phyloP scores from a whole-genome alignment of 2,329 filamentous ascomycete genomes.

The Daldinia eschscholtzii region DNA sequence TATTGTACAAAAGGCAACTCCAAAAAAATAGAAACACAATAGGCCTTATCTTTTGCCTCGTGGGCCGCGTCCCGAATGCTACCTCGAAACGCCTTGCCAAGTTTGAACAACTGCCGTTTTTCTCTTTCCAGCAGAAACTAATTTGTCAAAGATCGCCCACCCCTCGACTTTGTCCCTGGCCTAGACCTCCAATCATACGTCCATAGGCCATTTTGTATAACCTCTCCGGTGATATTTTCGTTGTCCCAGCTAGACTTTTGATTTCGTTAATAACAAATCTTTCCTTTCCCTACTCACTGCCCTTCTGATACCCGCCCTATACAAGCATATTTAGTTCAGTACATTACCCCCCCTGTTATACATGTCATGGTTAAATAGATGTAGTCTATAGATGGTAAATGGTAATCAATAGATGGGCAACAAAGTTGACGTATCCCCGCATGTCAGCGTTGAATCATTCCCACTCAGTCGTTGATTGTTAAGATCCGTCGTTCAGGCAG shows the following conservation, averaged over 20 bases:
- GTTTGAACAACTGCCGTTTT: conserved; percentile 35
- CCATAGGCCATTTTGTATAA: conserved; percentile 35
- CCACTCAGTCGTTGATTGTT: conserved; percentile 21
- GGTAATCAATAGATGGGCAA: conserved; percentile 23
- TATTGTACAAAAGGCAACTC: conserved; percentile 43
- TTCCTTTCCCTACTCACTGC: conserved; percentile 25
- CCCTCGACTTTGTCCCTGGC: conserved; percentile 33
- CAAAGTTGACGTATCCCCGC: conserved; percentile 20
- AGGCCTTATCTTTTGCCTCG: conserved; percentile 43
- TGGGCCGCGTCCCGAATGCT: conserved; percentile 39
- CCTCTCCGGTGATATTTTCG: conserved; percentile 21
- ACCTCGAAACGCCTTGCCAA: conserved; percentile 44
- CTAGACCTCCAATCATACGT: conserved; percentile 31
- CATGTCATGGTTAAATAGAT: conserved; percentile 37
- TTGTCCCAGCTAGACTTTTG: conserved; percentile 21
- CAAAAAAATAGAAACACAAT: conserved; percentile 17
- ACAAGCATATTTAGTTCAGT: conserved; percentile 22
- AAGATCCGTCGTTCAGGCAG: conserved; percentile 24
- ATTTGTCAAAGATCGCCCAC: conserved; percentile 24
- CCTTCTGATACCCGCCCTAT: conserved; percentile 32
- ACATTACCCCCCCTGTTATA: conserved; percentile 39
- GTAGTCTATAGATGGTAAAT: conserved; percentile 36
- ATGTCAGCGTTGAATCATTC: conserved; percentile 11
- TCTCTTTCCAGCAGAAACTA: conserved; percentile 20
- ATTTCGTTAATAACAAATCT: conserved; percentile 17